Evolutionary conservation across 2,329 filamentous ascomycete genomes (phyloP), one percentile per base, ranked within the genome.

Genomic region (Diaporthe velutina): DNA sequence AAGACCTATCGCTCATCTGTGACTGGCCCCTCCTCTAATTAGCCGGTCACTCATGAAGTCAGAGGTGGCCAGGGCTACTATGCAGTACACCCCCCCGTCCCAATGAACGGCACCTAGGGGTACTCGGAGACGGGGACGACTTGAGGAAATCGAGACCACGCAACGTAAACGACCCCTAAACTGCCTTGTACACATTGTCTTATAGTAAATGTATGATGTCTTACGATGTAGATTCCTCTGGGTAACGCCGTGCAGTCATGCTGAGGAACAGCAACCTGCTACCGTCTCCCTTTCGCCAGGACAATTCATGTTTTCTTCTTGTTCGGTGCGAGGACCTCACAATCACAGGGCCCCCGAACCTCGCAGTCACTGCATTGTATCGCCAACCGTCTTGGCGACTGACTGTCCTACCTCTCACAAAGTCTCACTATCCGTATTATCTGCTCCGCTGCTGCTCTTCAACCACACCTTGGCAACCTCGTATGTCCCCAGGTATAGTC

Each of bases 401-500:
- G 25, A 12, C 33, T 35, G 25, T 5, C 33, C 17, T 10, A 28
- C 19, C 28, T 42, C 38, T 61, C 42, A 30, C 79, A 76, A 82
- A 50, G 80, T 66, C 17, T 60, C 78, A 15, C 68, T 75, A 7
- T 82, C 86, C 22, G 87, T 85, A 64, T 87, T 85, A 55, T 77
- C 81, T 70, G 85, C 83, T 76, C 86, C 88, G 71, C 83, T 81
- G 25, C 60, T 52, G 61, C 82, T 79, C 67, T 84, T 86, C 76
- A 93, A 82, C 87, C 90, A 94, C 52, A 90, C 85, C 80, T 95
- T 92, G 13, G 94, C 93, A 77, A 92, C 92, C 83, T 98, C 95
- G 83, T 98, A 98, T 57, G 94, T 93, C 33, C 95, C 94, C 55
- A 98, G 85, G 86, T 98, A 98, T 73, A 98, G 84, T 4, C 95